Evolutionary conservation across 306 rosid genomes (phyloP).

Genomic region (Heteromeles arbutifolia): DNA sequence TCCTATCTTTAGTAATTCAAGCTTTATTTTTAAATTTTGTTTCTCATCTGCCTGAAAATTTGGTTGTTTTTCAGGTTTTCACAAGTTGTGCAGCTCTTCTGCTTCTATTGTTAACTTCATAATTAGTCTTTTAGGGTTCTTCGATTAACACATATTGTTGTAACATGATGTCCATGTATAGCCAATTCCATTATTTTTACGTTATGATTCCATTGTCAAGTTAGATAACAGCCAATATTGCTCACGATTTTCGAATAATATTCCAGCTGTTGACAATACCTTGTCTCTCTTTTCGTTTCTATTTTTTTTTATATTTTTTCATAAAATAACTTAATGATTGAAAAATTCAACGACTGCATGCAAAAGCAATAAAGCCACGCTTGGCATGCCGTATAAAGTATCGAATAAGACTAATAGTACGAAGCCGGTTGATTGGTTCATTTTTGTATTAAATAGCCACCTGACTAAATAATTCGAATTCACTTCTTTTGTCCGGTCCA

Average conservation of each 20-base stretch:
- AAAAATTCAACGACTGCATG: no score
- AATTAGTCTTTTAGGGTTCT: not conserved
- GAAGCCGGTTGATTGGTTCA: no score
- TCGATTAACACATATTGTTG: not conserved
- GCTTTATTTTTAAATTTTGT: not conserved
- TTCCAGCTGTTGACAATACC: conserved; percentile 8
- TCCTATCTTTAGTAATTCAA: not conserved
- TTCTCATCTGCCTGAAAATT: not conserved
- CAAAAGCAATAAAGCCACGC: no score
- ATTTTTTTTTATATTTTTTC: not conserved
- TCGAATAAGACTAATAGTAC: no score
- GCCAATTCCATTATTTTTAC: conserved; percentile 2
- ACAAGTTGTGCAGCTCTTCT: conserved; percentile 41
- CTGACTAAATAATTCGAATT: no score
- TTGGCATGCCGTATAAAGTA: no score
- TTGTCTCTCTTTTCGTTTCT: not conserved
- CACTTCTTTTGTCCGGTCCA: no score
- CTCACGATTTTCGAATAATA: conserved; percentile 1
- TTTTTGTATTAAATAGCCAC: no score
- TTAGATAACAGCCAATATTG: conserved; percentile 7
- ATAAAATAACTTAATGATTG: no score
- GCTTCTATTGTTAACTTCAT: conserved; percentile 34
- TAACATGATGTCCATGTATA: conserved; percentile 1
- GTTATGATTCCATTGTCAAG: not conserved
- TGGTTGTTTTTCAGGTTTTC: conserved; percentile 34